Evolutionary conservation across 306 rosid species (phyloP).

Genomic region (Rosa chinensis): DNA sequence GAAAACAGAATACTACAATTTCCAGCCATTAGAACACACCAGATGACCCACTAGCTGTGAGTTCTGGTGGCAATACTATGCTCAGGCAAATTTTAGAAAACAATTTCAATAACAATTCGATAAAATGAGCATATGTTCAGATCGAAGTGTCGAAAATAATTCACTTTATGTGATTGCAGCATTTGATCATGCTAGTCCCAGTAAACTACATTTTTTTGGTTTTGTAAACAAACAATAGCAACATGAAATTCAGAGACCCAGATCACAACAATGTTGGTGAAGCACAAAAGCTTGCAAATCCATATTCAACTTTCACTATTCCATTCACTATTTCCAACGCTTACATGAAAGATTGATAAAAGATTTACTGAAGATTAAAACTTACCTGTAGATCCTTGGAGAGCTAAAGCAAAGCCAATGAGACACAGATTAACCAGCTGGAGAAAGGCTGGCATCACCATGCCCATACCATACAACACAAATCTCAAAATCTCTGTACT

Average conservation of each 20-base stretch:
- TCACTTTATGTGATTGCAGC: background rate
- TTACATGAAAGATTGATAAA: background rate
- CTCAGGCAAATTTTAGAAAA: background rate
- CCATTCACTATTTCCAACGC: slow-evolving; percentile 8
- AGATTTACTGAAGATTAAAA: slow-evolving; percentile 20
- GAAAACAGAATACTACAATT: background rate
- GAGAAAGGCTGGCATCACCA: slow-evolving; percentile 44
- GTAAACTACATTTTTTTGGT: background rate
- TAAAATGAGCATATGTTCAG: slow-evolving; percentile 3
- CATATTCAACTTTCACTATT: slow-evolving; percentile 8
- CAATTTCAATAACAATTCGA: background rate
- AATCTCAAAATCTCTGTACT: slow-evolving; percentile 32
- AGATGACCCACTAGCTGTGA: too few species aligned
- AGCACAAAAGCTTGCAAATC: slow-evolving; percentile 15
- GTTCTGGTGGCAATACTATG: background rate
- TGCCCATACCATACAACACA: slow-evolving; percentile 51
- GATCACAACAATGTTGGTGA: slow-evolving; percentile 23
- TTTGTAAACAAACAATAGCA: slow-evolving; percentile 12
- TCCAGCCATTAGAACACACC: background rate
- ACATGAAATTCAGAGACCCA: slow-evolving; percentile 20
- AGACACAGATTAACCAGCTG: slow-evolving; percentile 54
- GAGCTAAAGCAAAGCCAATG: slow-evolving; percentile 46
- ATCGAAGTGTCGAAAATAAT: slow-evolving; percentile 8
- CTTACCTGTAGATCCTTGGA: slow-evolving; percentile 72
- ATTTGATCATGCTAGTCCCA: slow-evolving; percentile 12